A percentile compares a stretch with the other conserved stretches of the same genome.
Evolutionary conservation across 345 rosid species (phyloP).

Genomic region (Diplotaxis tenuifolia): DNA sequence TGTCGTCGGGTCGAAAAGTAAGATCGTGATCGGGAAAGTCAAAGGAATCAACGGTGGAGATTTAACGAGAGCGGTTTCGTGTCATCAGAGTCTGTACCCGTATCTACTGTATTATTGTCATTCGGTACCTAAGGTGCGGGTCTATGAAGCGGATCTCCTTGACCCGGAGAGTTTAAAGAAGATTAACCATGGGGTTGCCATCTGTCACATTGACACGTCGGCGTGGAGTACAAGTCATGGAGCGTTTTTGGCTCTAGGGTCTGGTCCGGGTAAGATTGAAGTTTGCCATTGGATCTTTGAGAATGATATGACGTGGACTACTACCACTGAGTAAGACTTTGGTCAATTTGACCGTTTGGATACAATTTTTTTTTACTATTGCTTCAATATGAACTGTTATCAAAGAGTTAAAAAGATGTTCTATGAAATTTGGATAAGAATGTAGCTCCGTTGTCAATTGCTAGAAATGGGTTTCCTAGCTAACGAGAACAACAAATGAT

Average conservation of each 20-base stretch:
- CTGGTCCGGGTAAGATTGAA: constrained; percentile 76
- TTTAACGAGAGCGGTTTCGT: constrained; percentile 72
- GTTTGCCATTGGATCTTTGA: constrained; percentile 95
- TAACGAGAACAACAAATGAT: too few relatives aligned
- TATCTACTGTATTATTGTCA: constrained; percentile 82
- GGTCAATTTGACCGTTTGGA: background rate
- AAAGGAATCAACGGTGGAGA: constrained; percentile 64
- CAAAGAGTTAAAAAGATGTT: too few relatives aligned
- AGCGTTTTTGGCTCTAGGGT: constrained; percentile 69
- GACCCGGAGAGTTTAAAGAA: constrained; percentile 45
- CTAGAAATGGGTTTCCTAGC: too few relatives aligned
- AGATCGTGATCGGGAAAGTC: constrained; percentile 57
- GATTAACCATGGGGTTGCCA: constrained; percentile 77
- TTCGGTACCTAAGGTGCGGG: constrained; percentile 87
- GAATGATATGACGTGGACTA: constrained; percentile 79
- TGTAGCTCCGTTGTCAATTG: too few relatives aligned
- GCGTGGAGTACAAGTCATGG: constrained; percentile 79
- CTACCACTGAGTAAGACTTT: constrained; percentile 34
- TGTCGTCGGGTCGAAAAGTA: constrained; percentile 49
- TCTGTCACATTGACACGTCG: constrained; percentile 83
- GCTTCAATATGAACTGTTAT: too few relatives aligned
- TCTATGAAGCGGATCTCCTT: constrained; percentile 67
- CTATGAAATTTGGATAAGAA: too few relatives aligned
- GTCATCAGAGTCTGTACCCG: constrained; percentile 87
- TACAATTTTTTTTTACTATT: too few relatives aligned